These are phyloP conservation scores for Conidiobolus coronatus DNA, from an alignment of 371 early-diverging fungal species.

Conservation along the genomic window DNA sequence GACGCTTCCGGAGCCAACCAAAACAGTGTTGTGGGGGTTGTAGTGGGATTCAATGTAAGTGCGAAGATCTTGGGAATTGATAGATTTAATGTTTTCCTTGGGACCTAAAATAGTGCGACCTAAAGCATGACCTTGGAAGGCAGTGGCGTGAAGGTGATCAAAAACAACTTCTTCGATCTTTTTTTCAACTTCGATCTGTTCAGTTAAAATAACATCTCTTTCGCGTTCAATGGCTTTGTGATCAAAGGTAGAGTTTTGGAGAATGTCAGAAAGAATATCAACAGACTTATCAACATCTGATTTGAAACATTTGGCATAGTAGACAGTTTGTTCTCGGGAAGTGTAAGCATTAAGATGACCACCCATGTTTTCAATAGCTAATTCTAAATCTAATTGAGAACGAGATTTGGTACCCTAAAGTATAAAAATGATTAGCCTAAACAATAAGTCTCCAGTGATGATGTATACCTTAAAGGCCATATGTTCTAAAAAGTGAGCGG, in stretches of 20 bases:
- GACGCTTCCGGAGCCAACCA: slow-evolving; percentile 83
- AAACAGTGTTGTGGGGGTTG: slow-evolving; percentile 89
- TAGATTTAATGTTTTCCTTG: slow-evolving; percentile 66
- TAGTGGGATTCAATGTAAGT: slow-evolving; percentile 77
- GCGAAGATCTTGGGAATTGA: slow-evolving; percentile 58
- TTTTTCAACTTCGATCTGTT: slow-evolving; percentile 90
- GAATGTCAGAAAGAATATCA: slow-evolving; percentile 82
- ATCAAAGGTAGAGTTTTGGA: slow-evolving; percentile 71
- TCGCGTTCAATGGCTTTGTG: slow-evolving; percentile 74
- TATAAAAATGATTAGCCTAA: not conserved
- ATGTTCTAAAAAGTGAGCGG: slow-evolving; percentile 95
- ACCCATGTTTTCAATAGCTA: slow-evolving; percentile 91
- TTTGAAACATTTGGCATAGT: slow-evolving; percentile 84
- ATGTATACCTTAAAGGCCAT: slow-evolving; percentile 86
- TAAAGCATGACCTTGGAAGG: slow-evolving; percentile 75
- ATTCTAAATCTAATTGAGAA: slow-evolving; percentile 72
- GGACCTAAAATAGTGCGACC: slow-evolving; percentile 90
- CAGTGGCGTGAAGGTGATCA: slow-evolving; percentile 83
- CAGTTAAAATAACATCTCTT: slow-evolving; percentile 83
- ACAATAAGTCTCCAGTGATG: not conserved
- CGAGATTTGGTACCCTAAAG: slow-evolving; percentile 63
- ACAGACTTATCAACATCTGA: slow-evolving; percentile 69
- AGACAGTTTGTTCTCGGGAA: slow-evolving; percentile 93
- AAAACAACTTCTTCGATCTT: slow-evolving; percentile 89
- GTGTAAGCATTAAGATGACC: slow-evolving; percentile 95